Conservation (phyloP, 164 flowering plant species). For the Kingdonia uniflora region DNA sequence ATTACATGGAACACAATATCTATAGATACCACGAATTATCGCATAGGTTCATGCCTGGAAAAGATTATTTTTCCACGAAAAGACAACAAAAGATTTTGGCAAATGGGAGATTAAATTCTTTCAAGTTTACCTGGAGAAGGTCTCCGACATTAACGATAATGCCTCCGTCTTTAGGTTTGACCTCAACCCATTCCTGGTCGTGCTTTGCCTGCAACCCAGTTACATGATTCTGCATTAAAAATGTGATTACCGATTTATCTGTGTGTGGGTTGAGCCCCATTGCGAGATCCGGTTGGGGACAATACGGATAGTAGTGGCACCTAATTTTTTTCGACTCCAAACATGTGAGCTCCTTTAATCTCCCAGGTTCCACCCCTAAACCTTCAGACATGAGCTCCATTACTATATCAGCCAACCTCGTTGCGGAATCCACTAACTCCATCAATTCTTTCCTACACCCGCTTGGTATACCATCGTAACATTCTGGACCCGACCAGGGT, state of each 20-base stretch:
- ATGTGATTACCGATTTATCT: constrained; percentile 14
- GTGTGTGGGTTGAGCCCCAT: constrained; percentile 18
- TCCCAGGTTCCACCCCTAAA: constrained; percentile 19
- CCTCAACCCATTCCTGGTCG: no score
- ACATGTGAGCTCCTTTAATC: constrained; percentile 23
- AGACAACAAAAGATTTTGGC: no score
- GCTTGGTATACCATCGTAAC: constrained; percentile 18
- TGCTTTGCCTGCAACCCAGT: constrained; percentile 10
- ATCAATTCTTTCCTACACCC: constrained; percentile 17
- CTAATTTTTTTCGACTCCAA: constrained; percentile 8
- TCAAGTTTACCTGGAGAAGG: constrained; percentile 15
- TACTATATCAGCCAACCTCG: constrained; percentile 15
- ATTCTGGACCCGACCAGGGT: constrained; percentile 11
- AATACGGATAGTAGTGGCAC: constrained; percentile 24
- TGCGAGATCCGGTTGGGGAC: constrained; percentile 27
- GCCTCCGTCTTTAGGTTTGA: constrained; percentile 10
- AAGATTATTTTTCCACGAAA: no score
- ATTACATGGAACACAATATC: no score
- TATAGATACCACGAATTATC: no score
- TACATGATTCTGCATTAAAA: constrained; percentile 18
- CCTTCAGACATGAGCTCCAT: constrained; percentile 29
- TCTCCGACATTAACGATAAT: constrained; percentile 13
- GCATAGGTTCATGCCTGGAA: no score
- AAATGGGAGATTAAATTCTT: no score
- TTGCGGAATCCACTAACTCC: constrained; percentile 16